phyloP scores from a whole-genome alignment of 208 protist genomes.

The Trypanosomatidae sp. region DNA sequence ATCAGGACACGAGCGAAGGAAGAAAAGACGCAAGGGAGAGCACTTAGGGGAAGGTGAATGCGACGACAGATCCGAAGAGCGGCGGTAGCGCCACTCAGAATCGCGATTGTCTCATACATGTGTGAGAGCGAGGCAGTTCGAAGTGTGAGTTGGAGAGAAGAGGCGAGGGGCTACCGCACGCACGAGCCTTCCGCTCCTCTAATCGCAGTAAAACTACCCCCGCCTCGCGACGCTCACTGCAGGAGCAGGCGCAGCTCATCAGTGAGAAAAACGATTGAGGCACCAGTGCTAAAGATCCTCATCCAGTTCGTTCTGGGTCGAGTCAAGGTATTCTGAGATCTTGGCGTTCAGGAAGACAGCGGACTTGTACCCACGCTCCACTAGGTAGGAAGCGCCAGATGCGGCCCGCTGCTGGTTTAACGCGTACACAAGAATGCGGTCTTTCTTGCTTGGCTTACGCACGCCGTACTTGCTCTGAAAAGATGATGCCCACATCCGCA shows the following conservation, averaged over 20 bases:
- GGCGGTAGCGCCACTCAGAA: not conserved
- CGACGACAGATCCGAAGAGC: not conserved
- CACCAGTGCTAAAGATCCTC: conserved; percentile 45
- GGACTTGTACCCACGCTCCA: conserved; percentile 31
- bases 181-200: not conserved
- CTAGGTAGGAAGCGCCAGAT: conserved; percentile 30
- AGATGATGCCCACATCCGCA: conserved; percentile 39
- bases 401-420: conserved; percentile 35
- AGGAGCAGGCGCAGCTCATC: too few relatives aligned
- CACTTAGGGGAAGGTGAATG: not conserved
- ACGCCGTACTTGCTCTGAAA: conserved; percentile 62
- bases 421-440: conserved; percentile 61
- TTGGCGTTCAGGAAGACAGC: conserved; percentile 35
- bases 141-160: not conserved
- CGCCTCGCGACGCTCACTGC: not conserved
- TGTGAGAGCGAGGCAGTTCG: not conserved
- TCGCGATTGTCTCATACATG: not conserved
- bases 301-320: conserved; percentile 24
- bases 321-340: conserved; percentile 41
- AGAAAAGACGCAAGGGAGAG: not conserved
- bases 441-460: conserved; percentile 44
- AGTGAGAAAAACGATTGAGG: not conserved
- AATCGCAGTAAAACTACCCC: not conserved
- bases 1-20: not conserved
- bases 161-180: not conserved